A percentile compares a stretch with the other conserved stretches of the same genome.
Evolutionary conservation across 2,329 filamentous ascomycete species (phyloP).

Genomic region (Magnaporthiopsis rhizophila): DNA sequence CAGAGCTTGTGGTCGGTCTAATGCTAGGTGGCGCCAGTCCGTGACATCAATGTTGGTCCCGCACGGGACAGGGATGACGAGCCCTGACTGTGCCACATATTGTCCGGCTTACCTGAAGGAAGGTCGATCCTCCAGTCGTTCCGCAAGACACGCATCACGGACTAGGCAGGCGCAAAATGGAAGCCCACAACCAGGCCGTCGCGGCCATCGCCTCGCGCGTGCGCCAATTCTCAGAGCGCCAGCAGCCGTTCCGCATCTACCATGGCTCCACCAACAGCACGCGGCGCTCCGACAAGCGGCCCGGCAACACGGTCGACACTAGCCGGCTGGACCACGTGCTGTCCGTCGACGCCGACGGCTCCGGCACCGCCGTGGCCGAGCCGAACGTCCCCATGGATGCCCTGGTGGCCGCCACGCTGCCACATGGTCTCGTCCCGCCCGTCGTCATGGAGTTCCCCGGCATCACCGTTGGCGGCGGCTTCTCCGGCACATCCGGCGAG

Average conservation of each 20-base stretch:
- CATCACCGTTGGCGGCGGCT: conserved; percentile 61
- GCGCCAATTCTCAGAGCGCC: conserved; percentile 31
- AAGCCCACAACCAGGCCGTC: conserved; percentile 37
- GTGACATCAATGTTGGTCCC: too few relatives aligned
- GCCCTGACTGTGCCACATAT: too few relatives aligned
- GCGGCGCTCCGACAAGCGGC: conserved; percentile 42
- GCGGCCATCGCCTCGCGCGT: conserved; percentile 33
- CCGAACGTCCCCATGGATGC: conserved; percentile 63
- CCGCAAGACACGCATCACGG: too few relatives aligned
- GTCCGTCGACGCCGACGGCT: conserved; percentile 43
- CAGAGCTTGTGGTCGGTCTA: too few relatives aligned
- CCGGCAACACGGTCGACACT: conserved; percentile 57
- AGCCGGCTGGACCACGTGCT: conserved; percentile 56
- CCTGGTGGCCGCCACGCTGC: conserved; percentile 49
- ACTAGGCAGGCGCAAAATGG: conserved; percentile 20
- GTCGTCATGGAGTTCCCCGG: conserved; percentile 67
- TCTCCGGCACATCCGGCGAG: conserved; percentile 58
- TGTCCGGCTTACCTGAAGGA: too few relatives aligned
- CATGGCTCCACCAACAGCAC: conserved; percentile 75
- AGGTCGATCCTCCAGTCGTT: too few relatives aligned
- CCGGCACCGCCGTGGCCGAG: conserved; percentile 44
- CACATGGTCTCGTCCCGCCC: conserved; percentile 47
- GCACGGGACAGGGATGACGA: too few relatives aligned
- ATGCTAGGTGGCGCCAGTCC: too few relatives aligned
- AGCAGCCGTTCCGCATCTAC: conserved; percentile 61